A percentile compares a stretch with the other conserved stretches of the same genome.
Conservation (phyloP, 192 early-diverging fungal species). For the Gigaspora rosea region DNA sequence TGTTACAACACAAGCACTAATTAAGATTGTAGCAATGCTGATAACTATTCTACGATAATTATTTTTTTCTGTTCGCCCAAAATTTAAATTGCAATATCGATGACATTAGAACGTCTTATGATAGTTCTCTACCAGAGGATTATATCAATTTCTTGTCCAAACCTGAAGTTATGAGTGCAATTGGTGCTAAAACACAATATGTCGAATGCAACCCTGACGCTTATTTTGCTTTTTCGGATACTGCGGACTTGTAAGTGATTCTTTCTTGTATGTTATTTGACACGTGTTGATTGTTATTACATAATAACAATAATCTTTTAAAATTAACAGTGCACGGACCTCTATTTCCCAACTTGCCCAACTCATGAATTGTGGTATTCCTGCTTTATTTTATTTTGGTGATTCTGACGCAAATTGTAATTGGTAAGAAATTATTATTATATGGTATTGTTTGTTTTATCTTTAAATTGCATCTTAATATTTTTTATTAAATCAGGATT, state of each 20-base stretch:
- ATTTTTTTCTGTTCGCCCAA: not conserved
- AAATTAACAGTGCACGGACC: conserved; percentile 8
- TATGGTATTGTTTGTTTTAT: conserved; percentile 22
- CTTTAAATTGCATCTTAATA: not conserved
- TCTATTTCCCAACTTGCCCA: conserved; percentile 39
- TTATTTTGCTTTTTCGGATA: conserved; percentile 39
- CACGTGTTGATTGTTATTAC: not conserved
- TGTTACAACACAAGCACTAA: no score
- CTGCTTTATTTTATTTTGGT: conserved; percentile 73
- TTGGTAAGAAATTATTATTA: conserved; percentile 46
- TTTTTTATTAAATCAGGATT: conserved; percentile 25
- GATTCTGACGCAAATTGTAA: conserved; percentile 85
- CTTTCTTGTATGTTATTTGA: not conserved
- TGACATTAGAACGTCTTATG: conserved; percentile 67
- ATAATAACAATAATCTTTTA: not conserved
- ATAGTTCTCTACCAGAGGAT: conserved; percentile 46
- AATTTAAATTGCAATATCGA: conserved; percentile 56
- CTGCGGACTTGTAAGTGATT: conserved; percentile 51
- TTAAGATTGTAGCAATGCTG: no score
- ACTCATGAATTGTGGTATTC: conserved; percentile 57
- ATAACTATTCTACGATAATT: not conserved
- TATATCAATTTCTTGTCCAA: conserved; percentile 61
- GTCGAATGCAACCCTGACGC: conserved; percentile 55
- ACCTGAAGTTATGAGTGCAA: conserved; percentile 44
- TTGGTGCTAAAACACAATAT: conserved; percentile 55